Evolutionary conservation across 345 rosid species (phyloP).

Genomic region (Combretum micranthum): DNA sequence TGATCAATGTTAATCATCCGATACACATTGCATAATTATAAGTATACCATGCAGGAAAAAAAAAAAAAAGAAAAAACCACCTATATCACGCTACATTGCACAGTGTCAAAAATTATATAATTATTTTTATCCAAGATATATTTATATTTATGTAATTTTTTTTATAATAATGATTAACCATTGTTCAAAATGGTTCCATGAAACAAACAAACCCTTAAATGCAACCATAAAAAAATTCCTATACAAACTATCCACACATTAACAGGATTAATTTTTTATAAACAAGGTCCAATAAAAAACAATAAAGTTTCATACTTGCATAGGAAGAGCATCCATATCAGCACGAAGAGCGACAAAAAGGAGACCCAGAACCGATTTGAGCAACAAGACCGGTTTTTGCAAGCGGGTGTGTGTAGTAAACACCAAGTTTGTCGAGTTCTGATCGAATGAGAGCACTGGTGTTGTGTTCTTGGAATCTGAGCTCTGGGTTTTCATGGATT

Average conservation of each 20-base stretch:
- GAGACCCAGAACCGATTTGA: constrained; percentile 58
- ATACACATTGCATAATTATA: too few relatives aligned
- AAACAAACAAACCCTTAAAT: too few relatives aligned
- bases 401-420: constrained; percentile 54
- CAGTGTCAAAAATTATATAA: too few relatives aligned
- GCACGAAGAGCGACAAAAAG: constrained; percentile 72
- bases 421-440: constrained; percentile 50
- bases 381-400: constrained; percentile 72
- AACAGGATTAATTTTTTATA: neutral
- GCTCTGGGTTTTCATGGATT: constrained; percentile 86
- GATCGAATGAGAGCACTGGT: constrained; percentile 64
- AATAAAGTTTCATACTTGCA: constrained; percentile 24
- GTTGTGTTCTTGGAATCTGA: constrained; percentile 54
- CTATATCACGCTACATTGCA: too few relatives aligned
- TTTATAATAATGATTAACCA: too few relatives aligned
- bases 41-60: too few relatives aligned
- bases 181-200: too few relatives aligned
- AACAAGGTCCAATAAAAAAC: neutral
- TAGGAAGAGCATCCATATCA: constrained; percentile 82
- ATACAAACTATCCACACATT: neutral
- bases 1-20: too few relatives aligned
- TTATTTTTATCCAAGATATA: too few relatives aligned
- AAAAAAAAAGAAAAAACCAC: too few relatives aligned
- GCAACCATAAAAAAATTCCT: neutral
- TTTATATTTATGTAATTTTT: too few relatives aligned